A percentile compares a stretch with the other conserved stretches of the same genome.
Evolutionary conservation across 2,329 filamentous ascomycete genomes (phyloP).

Genomic region (Fusarium incarnatum): DNA sequence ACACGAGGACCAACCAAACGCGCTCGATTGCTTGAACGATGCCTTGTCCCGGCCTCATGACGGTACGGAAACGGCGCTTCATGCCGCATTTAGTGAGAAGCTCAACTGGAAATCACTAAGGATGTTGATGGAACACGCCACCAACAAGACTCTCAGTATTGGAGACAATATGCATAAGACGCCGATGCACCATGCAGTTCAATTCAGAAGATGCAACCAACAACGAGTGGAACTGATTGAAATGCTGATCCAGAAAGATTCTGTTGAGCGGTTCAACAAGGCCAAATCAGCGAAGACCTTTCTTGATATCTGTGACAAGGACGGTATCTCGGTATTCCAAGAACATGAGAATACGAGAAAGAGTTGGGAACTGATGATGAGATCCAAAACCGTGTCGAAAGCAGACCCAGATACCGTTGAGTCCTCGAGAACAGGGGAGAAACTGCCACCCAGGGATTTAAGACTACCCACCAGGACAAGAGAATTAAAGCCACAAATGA

Average conservation of each 20-base stretch:
- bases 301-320: neutral
- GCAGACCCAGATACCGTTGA: too few species aligned
- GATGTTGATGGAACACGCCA: neutral
- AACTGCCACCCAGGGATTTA: too few species aligned
- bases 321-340: neutral
- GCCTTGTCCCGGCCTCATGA: neutral
- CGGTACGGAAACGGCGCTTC: neutral
- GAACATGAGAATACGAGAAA: neutral
- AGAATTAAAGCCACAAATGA: too few species aligned
- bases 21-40: neutral
- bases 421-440: too few species aligned
- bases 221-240: neutral
- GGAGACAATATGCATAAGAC: neutral
- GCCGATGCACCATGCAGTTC: conserved; percentile 2
- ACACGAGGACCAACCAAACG: neutral
- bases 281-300: neutral
- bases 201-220: neutral
- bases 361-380: neutral
- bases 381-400: too few species aligned
- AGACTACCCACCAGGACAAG: too few species aligned
- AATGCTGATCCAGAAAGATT: neutral
- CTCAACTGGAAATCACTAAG: neutral
- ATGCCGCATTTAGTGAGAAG: neutral
- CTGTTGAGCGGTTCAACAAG: neutral
- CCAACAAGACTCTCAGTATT: neutral